Evolutionary conservation across 2,329 filamentous ascomycete species (phyloP), one percentile per base, ranked within the genome.

Genomic region (Fusarium robinianum): DNA sequence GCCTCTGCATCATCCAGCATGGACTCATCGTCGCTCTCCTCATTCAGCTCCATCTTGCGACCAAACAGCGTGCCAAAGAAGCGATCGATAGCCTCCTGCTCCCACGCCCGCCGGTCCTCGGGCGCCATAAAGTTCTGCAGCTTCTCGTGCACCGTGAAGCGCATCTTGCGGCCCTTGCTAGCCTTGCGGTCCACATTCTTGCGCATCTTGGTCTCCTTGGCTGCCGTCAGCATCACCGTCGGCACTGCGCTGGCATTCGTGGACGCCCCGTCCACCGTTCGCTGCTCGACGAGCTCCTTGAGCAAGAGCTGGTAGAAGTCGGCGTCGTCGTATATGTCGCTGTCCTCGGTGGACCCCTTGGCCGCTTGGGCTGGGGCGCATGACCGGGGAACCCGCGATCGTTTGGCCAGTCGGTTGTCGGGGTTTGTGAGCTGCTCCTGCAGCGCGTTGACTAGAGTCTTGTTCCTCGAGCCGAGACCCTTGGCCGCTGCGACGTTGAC

Each of bases 81-180:
- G 44, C 81, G 71, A 59, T 94, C 88, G 46, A 90, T 82, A 41
- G 91, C 90, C 47, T 81, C 79, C 55, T 86, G 83, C 50, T 88
- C 87, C 94, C 94, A 99, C 11, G 68, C 70, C 4, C 86, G 78
- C 39, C 88, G 77, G 65, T 95, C 88, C 66, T 96, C 90, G 0
- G 90, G 85, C 8, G 91, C 91, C 90, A 96, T 96, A 64, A 97
- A 97, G 68, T 96, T 96, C 72, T 96, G 89, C 63, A 99, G 70
- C 74, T 97, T 97, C 73, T 97, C 92, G 64, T 97, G 91, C 31
- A 96, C 90, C 11, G 88, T 94, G 70, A 92, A 99, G 25, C 90
- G 80, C 78, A 99, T 81, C 73, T 96, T 96, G 35, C 94, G 78
- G 5, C 94, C 94, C 71, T 97, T 97, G 66, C 89, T 95, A 1